Conservation (phyloP, 306 rosid genomes). For the Pterocarpus santalinus region DNA sequence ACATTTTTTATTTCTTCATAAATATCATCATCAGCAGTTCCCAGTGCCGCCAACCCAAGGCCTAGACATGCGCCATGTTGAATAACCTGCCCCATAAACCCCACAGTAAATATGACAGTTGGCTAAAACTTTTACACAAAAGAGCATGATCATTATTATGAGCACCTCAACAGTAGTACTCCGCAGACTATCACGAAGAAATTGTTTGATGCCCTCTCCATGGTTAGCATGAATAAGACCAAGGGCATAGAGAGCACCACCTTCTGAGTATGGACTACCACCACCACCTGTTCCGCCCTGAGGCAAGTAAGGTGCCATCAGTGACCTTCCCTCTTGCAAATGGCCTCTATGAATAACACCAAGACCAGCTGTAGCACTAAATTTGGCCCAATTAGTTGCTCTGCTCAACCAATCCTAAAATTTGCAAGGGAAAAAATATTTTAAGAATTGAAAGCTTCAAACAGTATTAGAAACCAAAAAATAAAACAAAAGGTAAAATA, state of each 20-base stretch:
- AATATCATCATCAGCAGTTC: constrained; percentile 93
- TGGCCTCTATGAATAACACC: constrained; percentile 98
- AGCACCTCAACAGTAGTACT: constrained; percentile 92
- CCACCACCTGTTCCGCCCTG: constrained; percentile 95
- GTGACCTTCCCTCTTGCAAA: constrained; percentile 91
- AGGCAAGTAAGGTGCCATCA: constrained; percentile 97
- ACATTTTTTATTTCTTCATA: constrained; percentile 86
- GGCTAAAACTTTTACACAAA: neutral
- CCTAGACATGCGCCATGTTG: constrained; percentile 99
- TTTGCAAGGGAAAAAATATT: constrained; percentile 29
- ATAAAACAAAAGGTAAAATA: neutral
- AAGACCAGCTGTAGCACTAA: constrained; percentile 96
- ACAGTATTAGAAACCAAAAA: neutral
- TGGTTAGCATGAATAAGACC: constrained; percentile 99
- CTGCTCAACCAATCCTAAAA: constrained; percentile 95
- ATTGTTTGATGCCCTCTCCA: constrained; percentile 95
- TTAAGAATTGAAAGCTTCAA: constrained; percentile 30
- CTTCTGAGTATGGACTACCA: constrained; percentile 94
- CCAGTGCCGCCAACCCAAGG: constrained; percentile 92
- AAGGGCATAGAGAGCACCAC: constrained; percentile 95
- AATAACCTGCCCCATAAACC: constrained; percentile 70
- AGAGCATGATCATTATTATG: constrained; percentile 6
- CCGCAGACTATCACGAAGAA: constrained; percentile 89
- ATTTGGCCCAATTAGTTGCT: constrained; percentile 97
- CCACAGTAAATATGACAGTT: constrained; percentile 33